These are phyloP conservation scores for Acanthamoeba culbertsoni DNA, from an alignment of 208 protist genomes.

Conservation along the genomic window DNA sequence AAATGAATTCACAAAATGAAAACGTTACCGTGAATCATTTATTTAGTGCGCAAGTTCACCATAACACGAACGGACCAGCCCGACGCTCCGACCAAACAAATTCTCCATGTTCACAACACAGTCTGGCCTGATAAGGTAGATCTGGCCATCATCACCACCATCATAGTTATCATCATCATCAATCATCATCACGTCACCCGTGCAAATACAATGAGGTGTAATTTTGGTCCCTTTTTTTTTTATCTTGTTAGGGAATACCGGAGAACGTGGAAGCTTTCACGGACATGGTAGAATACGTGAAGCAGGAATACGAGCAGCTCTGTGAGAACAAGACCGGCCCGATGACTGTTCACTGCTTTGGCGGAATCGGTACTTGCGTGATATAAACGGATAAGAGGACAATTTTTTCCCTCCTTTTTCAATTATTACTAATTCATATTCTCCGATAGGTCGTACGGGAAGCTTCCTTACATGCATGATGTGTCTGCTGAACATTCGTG, in stretches of 20 bases:
- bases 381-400: too few relatives aligned
- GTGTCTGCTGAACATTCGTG: not conserved
- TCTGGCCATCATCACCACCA: too few relatives aligned
- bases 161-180: not conserved
- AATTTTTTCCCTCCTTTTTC: too few relatives aligned
- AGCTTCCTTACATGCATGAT: constrained; percentile 7
- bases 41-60: not conserved
- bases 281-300: not conserved
- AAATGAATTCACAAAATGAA: too few relatives aligned
- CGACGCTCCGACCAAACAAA: not conserved
- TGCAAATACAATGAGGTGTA: too few relatives aligned
- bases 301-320: not conserved
- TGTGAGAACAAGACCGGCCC: not conserved
- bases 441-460: not conserved
- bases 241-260: not conserved
- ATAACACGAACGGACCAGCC: not conserved
- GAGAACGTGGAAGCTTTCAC: not conserved
- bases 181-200: not conserved
- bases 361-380: not conserved
- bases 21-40: not conserved
- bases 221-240: too few relatives aligned
- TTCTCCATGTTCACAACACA: not conserved
- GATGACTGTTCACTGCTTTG: not conserved
- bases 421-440: too few relatives aligned
- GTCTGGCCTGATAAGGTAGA: constrained; percentile 3